Evolutionary conservation across 768 basidiomycete genomes (phyloP).

Genomic region (Terana coerulea): DNA sequence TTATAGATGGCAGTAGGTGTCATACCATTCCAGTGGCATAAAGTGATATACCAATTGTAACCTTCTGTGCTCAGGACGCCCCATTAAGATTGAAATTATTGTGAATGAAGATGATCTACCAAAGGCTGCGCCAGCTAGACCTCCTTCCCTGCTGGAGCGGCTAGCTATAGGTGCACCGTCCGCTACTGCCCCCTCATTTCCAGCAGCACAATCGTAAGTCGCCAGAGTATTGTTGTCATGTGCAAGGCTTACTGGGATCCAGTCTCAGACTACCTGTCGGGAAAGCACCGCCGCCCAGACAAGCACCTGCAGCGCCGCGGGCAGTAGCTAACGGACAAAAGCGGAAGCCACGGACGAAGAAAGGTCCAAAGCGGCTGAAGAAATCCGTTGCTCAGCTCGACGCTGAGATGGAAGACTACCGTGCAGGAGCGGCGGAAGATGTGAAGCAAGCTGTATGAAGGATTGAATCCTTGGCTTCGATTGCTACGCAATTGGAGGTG

Average conservation of each 20-base stretch:
- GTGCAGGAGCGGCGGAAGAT: slow-evolving; percentile 36
- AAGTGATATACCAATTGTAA: not conserved
- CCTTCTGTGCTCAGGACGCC: slow-evolving; percentile 46
- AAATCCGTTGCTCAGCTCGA: slow-evolving; percentile 68
- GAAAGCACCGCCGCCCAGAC: slow-evolving; percentile 3
- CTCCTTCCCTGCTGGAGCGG: slow-evolving; percentile 39
- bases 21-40: not conserved
- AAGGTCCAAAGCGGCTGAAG: slow-evolving; percentile 71
- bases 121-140: slow-evolving; percentile 22
- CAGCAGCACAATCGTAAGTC: too few species aligned
- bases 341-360: slow-evolving; percentile 46
- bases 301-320: slow-evolving; percentile 1
- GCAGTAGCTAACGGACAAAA: slow-evolving; percentile 1
- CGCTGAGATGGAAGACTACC: slow-evolving; percentile 79
- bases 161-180: slow-evolving; percentile 21
- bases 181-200: too few species aligned
- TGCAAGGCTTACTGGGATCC: too few species aligned
- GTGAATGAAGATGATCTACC: slow-evolving; percentile 38
- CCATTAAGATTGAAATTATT: slow-evolving; percentile 63
- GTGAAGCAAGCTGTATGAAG: not conserved
- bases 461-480: not conserved
- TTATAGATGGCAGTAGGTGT: slow-evolving; percentile 59
- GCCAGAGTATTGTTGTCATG: too few species aligned
- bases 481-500: not conserved
- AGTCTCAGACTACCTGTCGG: not conserved